These are phyloP conservation scores for Rhizopogon parksii DNA, from an alignment of 1,284 basidiomycete species.

Conservation along the genomic window DNA sequence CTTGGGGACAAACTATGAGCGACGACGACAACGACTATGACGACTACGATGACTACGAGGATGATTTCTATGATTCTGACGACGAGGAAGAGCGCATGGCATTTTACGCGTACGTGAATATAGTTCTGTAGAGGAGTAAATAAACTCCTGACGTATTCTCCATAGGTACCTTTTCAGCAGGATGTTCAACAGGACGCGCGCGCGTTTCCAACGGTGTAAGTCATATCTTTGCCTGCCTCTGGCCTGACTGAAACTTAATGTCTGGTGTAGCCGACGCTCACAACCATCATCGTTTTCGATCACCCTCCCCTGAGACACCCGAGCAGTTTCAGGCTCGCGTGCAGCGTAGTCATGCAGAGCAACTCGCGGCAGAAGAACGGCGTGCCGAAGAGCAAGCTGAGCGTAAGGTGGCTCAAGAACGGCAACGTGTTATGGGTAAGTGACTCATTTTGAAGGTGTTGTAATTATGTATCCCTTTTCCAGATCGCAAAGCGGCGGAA, in stretches of 20 bases:
- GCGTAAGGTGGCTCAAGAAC: conserved; percentile 39
- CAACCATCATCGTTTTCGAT: conserved; percentile 14
- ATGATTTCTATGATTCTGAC: conserved; percentile 30
- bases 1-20: conserved; percentile 12
- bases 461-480: conserved; percentile 14
- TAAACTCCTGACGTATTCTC: conserved; percentile 2
- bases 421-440: conserved; percentile 26
- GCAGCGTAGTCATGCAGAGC: conserved; percentile 44
- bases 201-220: conserved; percentile 19
- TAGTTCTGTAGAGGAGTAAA: not conserved
- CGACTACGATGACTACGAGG: conserved; percentile 31
- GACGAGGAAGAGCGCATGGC: conserved; percentile 29
- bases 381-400: conserved; percentile 43
- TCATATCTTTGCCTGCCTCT: conserved; percentile 9
- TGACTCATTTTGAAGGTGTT: not conserved
- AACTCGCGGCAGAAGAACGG: conserved; percentile 42
- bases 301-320: conserved; percentile 33
- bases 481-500: conserved; percentile 49
- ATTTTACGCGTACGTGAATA: conserved; percentile 38
- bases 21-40: conserved; percentile 24
- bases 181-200: conserved; percentile 29
- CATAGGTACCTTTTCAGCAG: conserved; percentile 44
- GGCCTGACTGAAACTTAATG: not conserved
- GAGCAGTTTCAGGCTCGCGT: conserved; percentile 48
- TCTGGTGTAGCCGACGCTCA: conserved; percentile 15